Evolutionary conservation across 2,329 filamentous ascomycete species (phyloP), one percentile per base, ranked within the genome.

Genomic region (Thermomyces lanuginosus): DNA sequence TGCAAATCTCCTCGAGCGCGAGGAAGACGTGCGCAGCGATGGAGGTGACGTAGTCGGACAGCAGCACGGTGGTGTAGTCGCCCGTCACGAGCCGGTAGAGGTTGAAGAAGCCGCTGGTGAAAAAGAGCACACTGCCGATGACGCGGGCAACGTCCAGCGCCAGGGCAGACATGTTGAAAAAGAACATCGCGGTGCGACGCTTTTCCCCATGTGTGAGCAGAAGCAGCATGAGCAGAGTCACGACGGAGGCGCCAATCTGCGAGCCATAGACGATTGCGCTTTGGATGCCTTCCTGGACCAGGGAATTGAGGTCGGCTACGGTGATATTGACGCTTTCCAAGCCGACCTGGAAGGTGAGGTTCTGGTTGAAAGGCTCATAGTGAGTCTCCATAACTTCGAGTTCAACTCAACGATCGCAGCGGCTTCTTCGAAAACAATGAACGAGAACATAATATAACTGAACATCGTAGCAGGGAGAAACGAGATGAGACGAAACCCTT

Each of bases 171-270:
- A 66, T 38, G 44, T 84, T 82, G 40, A 83, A 57, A 36, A 73
- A 43, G 46, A 77, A 78, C 11, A 80, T 64, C 0, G 60, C 44
- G 2, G 74, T 73, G 27, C 56, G 55, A 33, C 78, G 66, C 46
- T 80, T 82, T 37, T 69, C 59, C 0, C 58, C 47, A 11, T 69
- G 68, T 0, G 78, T 83, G 48, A 84, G 63, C 31, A 75, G 53
- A 7, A 82, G 53, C 2, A 84, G 56, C 16, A 77, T 60, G 22
- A 76, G 38, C 10, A 84, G 56, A 42, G 82, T 66, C 33, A 76
- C 53, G 31, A 74, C 36, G 24, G 67, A 69, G 13, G 76, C 69
- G 16, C 80, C 80, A 27, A 83, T 61, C 46, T 86, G 78, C 10
- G 65, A 55, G 27, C 68, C 73, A 45, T 75, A 80, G 51, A 72